A percentile compares a stretch with the other conserved stretches of the same genome.
These are phyloP conservation scores for Neodidymelliopsis sp. DNA, from an alignment of 2,329 filamentous ascomycete species.

Conservation along the genomic window DNA sequence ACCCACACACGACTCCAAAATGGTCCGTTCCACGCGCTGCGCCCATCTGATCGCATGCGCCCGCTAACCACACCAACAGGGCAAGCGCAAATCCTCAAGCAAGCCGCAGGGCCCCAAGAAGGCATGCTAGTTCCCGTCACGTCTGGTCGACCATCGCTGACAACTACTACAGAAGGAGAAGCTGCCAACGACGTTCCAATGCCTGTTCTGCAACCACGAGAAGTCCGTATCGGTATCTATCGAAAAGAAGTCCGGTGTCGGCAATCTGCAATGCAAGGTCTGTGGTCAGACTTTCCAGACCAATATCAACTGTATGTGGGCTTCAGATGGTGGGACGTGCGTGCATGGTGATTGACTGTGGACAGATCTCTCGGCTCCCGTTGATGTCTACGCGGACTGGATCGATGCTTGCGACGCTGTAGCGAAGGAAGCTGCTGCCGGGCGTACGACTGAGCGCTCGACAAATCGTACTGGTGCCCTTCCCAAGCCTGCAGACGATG, in stretches of 20 bases:
- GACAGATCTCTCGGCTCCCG: slow-evolving; percentile 83
- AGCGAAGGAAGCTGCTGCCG: slow-evolving; percentile 65
- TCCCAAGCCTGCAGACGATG: slow-evolving; percentile 38
- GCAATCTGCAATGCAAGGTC: slow-evolving; percentile 85
- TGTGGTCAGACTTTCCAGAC: slow-evolving; percentile 95
- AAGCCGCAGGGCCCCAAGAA: slow-evolving; percentile 85
- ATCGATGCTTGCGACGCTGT: slow-evolving; percentile 89
- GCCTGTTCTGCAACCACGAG: slow-evolving; percentile 98
- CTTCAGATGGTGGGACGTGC: slow-evolving; percentile 3
- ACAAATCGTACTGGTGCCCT: slow-evolving; percentile 36
- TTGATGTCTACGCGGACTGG: slow-evolving; percentile 98
- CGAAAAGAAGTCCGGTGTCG: slow-evolving; percentile 90
- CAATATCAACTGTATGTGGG: slow-evolving; percentile 80
- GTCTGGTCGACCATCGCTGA: slow-evolving; percentile 20
- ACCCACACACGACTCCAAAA: slow-evolving; percentile 3
- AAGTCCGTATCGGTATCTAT: slow-evolving; percentile 89
- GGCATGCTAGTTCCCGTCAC: slow-evolving; percentile 57
- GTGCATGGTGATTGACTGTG: slow-evolving; percentile 20
- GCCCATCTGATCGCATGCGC: slow-evolving; percentile 20
- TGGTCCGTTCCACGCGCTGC: slow-evolving; percentile 8
- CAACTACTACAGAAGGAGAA: slow-evolving; percentile 61
- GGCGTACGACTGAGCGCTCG: slow-evolving; percentile 37
- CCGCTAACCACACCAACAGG: slow-evolving; percentile 56
- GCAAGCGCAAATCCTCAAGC: slow-evolving; percentile 88
- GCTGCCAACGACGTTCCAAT: slow-evolving; percentile 86